Conservation (phyloP, 2,329 filamentous ascomycete genomes). For the Colletotrichum salicis region DNA sequence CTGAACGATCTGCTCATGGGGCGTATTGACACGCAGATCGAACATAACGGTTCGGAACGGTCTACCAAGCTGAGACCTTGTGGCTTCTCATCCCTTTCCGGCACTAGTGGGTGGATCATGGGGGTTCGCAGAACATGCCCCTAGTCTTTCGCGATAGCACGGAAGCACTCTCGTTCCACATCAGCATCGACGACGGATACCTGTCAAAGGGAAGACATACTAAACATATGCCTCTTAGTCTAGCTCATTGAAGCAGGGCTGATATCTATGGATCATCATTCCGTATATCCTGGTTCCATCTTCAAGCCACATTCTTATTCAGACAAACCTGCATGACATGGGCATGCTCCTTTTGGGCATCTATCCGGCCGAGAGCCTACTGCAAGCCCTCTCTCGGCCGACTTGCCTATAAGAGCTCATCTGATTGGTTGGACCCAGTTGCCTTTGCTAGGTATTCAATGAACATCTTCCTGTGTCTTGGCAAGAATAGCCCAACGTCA, state of each 20-base stretch:
- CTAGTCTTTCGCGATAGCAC: no score
- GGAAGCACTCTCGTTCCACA: no score
- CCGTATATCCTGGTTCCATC: background rate
- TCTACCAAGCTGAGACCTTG: background rate
- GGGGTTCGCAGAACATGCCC: background rate
- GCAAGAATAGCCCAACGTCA: no score
- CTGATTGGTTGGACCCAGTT: background rate
- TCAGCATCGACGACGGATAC: no score
- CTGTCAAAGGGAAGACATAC: background rate
- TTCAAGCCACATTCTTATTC: constrained; percentile 10
- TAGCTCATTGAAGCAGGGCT: background rate
- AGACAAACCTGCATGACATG: background rate
- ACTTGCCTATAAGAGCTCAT: background rate
- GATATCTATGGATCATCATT: constrained; percentile 28
- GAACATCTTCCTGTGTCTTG: no score
- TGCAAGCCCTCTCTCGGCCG: constrained; percentile 1
- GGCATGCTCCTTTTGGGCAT: constrained; percentile 6
- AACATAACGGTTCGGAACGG: constrained; percentile 19
- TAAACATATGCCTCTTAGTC: background rate
- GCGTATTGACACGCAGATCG: constrained; percentile 10
- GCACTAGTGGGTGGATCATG: background rate
- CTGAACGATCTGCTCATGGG: constrained; percentile 1
- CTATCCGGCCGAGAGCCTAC: no score
- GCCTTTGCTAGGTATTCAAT: no score
- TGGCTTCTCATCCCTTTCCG: constrained; percentile 12